Evolutionary conservation across 2,329 filamentous ascomycete genomes (phyloP), one percentile per base, ranked within the genome.

Genomic region (Chrysosporium keratinophilum): DNA sequence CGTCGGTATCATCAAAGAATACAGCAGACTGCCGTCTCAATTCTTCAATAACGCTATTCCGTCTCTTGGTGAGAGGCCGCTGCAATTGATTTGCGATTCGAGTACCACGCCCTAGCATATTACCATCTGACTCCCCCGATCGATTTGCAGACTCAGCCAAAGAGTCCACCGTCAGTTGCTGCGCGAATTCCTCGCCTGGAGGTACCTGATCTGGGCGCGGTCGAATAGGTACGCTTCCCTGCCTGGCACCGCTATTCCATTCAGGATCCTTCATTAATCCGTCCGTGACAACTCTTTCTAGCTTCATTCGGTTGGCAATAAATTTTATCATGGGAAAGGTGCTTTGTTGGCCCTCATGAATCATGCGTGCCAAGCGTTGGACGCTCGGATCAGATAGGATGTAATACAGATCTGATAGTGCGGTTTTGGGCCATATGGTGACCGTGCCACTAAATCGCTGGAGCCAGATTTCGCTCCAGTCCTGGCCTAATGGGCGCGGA

Each of bases 391-490:
- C 93, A 0, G 84, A 82, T 1, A 98, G 77, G 57, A 98, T 95
- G 62, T 87, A 81, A 66, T 78, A 82, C 66, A 96, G 94, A 71
- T 98, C 93, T 1, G 82, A 85, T 1, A 81, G 72, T 2, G 83
- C 74, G 11, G 83, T 84, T 67, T 89, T 88, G 6, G 93, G 93
- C 90, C 91, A 97, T 64, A 98, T 90, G 11, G 93, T 98, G 58
- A 97, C 85, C 9, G 88, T 97, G 28, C 93, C 93, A 58, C 85
- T 86, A 69, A 98, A 98, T 55, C 89, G 82, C 68, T 98, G 93
- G 46, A 98, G 78, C 87, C 91, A 98, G 19, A 98, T 82, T 69
- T 95, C 87, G 55, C 85, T 90, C 93, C 93, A 98, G 67, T 98
- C 93, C 69, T 97, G 91, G 2, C 90, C 91, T 19, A 97, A 70